Conservation (phyloP, 345 rosid genomes). For the Salix arbutifolia region DNA sequence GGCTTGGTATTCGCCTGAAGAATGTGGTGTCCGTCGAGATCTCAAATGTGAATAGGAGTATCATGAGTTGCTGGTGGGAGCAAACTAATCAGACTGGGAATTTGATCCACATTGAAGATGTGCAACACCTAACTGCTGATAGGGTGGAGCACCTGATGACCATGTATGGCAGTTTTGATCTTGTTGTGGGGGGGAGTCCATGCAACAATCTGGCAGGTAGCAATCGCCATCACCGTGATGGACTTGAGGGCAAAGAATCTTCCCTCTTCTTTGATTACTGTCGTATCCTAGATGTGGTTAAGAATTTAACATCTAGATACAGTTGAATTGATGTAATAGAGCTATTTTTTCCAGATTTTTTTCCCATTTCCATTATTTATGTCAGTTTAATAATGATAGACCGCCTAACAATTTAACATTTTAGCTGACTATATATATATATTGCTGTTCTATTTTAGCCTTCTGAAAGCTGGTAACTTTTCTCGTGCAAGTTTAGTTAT, state of each 20-base stretch:
- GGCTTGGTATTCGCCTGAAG: slow-evolving; percentile 63
- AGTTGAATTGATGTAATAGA: slow-evolving; percentile 11
- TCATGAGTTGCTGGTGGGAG: slow-evolving; percentile 73
- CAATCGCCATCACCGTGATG: slow-evolving; percentile 63
- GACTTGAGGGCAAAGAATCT: slow-evolving; percentile 83
- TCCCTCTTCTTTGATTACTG: slow-evolving; percentile 68
- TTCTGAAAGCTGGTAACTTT: too few relatives aligned
- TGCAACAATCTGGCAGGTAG: slow-evolving; percentile 92
- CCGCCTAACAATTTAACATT: not conserved
- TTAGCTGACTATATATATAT: too few relatives aligned
- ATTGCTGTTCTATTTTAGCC: too few relatives aligned
- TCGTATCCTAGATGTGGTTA: slow-evolving; percentile 62
- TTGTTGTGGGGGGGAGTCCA: slow-evolving; percentile 85
- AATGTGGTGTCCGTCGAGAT: slow-evolving; percentile 73
- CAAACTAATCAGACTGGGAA: slow-evolving; percentile 85
- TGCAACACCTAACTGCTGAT: slow-evolving; percentile 42
- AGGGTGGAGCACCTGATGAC: slow-evolving; percentile 46
- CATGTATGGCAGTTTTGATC: slow-evolving; percentile 70
- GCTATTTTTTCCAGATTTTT: not conserved
- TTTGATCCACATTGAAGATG: slow-evolving; percentile 48
- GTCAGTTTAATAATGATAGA: not conserved
- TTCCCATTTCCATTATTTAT: not conserved
- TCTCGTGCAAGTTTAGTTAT: too few relatives aligned
- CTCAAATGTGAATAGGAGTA: slow-evolving; percentile 53
- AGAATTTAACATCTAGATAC: slow-evolving; percentile 20